phyloP scores from a whole-genome alignment of 2,329 filamentous ascomycete species.

The Fusarium anguioides region DNA sequence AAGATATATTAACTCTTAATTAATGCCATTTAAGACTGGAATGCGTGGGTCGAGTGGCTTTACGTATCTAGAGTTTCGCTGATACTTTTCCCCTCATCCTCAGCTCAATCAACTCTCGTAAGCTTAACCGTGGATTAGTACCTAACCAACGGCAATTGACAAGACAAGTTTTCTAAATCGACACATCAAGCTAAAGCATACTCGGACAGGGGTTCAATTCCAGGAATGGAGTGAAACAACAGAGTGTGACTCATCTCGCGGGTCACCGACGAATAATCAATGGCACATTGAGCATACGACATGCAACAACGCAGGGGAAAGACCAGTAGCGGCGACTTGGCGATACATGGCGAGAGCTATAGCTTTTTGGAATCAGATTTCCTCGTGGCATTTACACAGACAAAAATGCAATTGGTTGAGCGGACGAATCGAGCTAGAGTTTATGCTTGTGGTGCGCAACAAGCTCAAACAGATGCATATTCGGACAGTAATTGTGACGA shows the following conservation, averaged over 20 bases:
- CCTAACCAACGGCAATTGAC: slow-evolving; percentile 21
- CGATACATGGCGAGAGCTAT: slow-evolving; percentile 17
- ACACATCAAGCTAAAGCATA: slow-evolving; percentile 35
- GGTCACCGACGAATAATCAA: slow-evolving; percentile 39
- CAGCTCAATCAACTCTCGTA: slow-evolving; percentile 6
- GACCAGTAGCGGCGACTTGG: slow-evolving; percentile 1
- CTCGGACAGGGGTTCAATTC: slow-evolving; percentile 40
- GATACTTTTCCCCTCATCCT: background rate
- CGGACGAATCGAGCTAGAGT: slow-evolving; percentile 23
- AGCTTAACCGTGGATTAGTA: slow-evolving; percentile 39
- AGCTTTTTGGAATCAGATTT: background rate
- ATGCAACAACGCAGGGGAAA: slow-evolving; percentile 33
- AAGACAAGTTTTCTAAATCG: slow-evolving; percentile 35
- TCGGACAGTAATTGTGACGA: slow-evolving; percentile 24
- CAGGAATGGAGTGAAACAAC: slow-evolving; percentile 46
- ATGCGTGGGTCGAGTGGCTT: slow-evolving; percentile 11
- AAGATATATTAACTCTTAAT: background rate
- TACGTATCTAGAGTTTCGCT: background rate
- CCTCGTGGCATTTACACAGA: slow-evolving; percentile 27
- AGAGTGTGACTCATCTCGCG: slow-evolving; percentile 45
- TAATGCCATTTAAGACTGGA: slow-evolving; percentile 1
- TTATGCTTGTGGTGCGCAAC: background rate
- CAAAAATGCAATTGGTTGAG: slow-evolving; percentile 20
- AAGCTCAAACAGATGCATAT: slow-evolving; percentile 1
- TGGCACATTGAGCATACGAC: slow-evolving; percentile 32